These are phyloP conservation scores for Pyrus betulifolia DNA, from an alignment of 306 rosid genomes.

Conservation along the genomic window DNA sequence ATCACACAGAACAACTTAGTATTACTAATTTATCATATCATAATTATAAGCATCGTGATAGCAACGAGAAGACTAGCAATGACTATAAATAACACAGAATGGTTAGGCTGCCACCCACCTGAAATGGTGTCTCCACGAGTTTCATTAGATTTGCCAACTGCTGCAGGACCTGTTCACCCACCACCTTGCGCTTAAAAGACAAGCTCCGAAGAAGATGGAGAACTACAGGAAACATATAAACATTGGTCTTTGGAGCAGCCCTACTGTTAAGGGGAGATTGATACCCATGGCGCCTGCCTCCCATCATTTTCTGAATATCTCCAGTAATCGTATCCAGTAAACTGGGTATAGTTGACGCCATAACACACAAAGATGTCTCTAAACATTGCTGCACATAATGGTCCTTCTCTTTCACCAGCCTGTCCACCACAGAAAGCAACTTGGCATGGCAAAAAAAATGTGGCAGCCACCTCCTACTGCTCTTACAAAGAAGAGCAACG, in stretches of 20 bases:
- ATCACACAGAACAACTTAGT: background rate
- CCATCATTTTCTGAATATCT: constrained; percentile 85
- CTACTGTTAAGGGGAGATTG: constrained; percentile 62
- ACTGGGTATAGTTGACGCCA: constrained; percentile 67
- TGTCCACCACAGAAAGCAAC: constrained; percentile 82
- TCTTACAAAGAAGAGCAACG: constrained; percentile 82
- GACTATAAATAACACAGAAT: background rate
- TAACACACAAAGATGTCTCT: constrained; percentile 64
- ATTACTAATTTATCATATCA: background rate
- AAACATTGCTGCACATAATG: constrained; percentile 65
- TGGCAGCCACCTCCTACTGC: constrained; percentile 85
- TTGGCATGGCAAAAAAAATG: constrained; percentile 81
- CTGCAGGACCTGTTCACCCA: constrained; percentile 56
- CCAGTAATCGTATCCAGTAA: constrained; percentile 72
- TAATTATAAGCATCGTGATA: background rate
- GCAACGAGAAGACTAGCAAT: background rate
- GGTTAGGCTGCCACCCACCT: constrained; percentile 41
- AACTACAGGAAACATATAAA: constrained; percentile 82
- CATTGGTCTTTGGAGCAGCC: constrained; percentile 70
- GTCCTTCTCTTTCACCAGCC: constrained; percentile 87
- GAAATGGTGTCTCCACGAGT: constrained; percentile 79
- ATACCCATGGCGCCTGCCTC: constrained; percentile 89
- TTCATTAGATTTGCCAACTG: constrained; percentile 76
- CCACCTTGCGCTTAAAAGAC: constrained; percentile 78
- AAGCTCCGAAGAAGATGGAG: constrained; percentile 91